Percentiles rank a stretch among this genome's conserved stretches.
phyloP scores from a whole-genome alignment of 345 rosid species.

The Eucalyptus polybractea region DNA sequence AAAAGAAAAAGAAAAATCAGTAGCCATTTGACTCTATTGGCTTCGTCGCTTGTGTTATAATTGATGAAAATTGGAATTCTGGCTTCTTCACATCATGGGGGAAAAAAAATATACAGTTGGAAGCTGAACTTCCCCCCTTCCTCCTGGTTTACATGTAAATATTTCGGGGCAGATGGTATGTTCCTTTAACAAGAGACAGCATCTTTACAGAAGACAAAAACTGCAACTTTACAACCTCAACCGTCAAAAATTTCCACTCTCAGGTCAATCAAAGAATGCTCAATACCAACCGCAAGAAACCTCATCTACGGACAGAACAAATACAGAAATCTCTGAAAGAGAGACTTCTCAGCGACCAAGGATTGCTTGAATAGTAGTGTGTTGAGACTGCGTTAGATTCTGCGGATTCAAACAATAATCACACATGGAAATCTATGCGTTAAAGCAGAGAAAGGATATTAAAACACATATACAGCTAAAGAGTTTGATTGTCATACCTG shows the following conservation, averaged over 20 bases:
- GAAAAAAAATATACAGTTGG: background rate
- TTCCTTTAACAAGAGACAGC: background rate
- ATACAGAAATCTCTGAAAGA: background rate
- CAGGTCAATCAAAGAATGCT: background rate
- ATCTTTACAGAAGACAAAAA: background rate
- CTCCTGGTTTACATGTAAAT: background rate
- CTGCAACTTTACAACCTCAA: background rate
- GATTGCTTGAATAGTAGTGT: slow-evolving; percentile 30
- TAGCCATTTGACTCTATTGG: background rate
- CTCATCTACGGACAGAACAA: background rate
- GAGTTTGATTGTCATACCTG: slow-evolving; percentile 25
- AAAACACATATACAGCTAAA: background rate
- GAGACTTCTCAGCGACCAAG: slow-evolving; percentile 8
- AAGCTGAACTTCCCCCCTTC: background rate
- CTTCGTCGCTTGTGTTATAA: background rate
- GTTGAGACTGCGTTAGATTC: slow-evolving; percentile 43
- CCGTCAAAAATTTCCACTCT: background rate
- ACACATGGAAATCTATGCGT: background rate
- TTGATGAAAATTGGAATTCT: background rate
- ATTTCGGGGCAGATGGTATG: background rate
- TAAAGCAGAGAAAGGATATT: background rate
- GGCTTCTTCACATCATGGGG: background rate
- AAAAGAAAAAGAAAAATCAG: background rate
- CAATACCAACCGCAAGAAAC: background rate
- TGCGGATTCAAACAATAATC: slow-evolving; percentile 12